Base-by-base conservation (phyloP, 441 rosid species). In the Euphorbia celastroides region DNA sequence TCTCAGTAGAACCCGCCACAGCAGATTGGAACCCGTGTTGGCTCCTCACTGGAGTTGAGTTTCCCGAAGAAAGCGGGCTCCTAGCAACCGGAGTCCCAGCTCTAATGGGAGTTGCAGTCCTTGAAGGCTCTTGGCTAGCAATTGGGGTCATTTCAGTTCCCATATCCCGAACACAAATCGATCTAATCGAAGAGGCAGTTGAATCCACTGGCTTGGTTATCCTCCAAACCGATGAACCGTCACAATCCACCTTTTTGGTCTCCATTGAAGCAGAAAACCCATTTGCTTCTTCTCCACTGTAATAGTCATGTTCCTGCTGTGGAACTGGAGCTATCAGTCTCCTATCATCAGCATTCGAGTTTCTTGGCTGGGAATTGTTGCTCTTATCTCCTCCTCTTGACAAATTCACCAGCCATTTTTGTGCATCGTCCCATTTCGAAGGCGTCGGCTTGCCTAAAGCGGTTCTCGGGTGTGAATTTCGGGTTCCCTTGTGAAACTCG, bases 131-230 rank as follows among this genome's bases (percentile, higher is more conserved):
- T 77, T 85, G 93, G 75, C 99, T 94, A 2, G 89, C 89, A 12
- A 84, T 82, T 0, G 94, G 97, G 64, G 97, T 91, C 99, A 94
- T 94, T 80, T 94, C 99, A 22, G 97, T 94, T 63, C 99, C 97
- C 96, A 89, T 93, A 57, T 93, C 97, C 65, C 96, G 83, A 64
- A 93, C 89, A 70, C 92, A 85, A 0, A 93, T 77, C 16, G 96
- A 88, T 79, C 93, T 73, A 71, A 83, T 78, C 58, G 60, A 78
- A 26, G 85, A 62, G 38, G 83, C 12, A 16, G 60, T 64, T 12
- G 83, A 73, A 54, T 75, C 79, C 38, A 54, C 72, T 28, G 84
- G 70, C 69, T 80, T 88, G 55, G 74, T 77, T 67, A 84, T 73
- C 69, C 85, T 75, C 96, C 95, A 87, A 48, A 76, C 52, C 5